Base-by-base conservation (phyloP, 345 rosid species). In the Carallia pectinifolia region DNA sequence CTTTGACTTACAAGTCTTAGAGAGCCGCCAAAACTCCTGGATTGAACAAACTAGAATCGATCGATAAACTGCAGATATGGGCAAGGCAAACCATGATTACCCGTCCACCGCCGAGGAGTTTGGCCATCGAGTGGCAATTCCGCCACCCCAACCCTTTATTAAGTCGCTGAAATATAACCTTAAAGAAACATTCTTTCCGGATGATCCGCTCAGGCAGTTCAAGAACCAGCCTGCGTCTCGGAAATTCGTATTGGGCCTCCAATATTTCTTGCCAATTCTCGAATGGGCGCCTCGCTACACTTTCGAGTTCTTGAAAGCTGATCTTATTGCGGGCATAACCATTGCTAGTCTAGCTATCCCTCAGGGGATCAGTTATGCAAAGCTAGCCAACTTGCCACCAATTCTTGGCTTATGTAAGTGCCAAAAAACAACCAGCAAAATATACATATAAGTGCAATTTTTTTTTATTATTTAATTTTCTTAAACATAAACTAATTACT, bases 271-370 rank as follows among this genome's bases (percentile, higher is more conserved):
- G 18, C 98, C 98, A 0, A 85, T 95, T 7, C 79, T 85, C 10
- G 99, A 92, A 72, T 95, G 99, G 99, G 97, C 85, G 55, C 97
- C 99, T 34, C 85, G 85, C 59, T 95, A 95, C 85, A 88, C 88
- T 69, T 87, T 90, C 47, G 61, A 81, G 44, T 88, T 84, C 78
- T 85, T 95, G 71, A 92, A 89, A 71, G 83, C 97, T 19, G 99
- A 95, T 71, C 79, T 95, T 63, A 60, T 95, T 0, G 78, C 99
- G 10, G 99, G 99, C 17, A 85, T 95, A 77, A 95, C 99, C 59
- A 88, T 95, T 15, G 98, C 98, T 64, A 92, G 98, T 67, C 96
- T 95, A 6, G 99, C 98, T 4, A 89, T 95, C 33, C 98, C 99
- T 62, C 99, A 95, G 70, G 99, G 99, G 66, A 95, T 95, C 2